Evolutionary conservation across 2,329 filamentous ascomycete species (phyloP), one percentile per base, ranked within the genome.

Genomic region (Pseudocercospora fijiensis): DNA sequence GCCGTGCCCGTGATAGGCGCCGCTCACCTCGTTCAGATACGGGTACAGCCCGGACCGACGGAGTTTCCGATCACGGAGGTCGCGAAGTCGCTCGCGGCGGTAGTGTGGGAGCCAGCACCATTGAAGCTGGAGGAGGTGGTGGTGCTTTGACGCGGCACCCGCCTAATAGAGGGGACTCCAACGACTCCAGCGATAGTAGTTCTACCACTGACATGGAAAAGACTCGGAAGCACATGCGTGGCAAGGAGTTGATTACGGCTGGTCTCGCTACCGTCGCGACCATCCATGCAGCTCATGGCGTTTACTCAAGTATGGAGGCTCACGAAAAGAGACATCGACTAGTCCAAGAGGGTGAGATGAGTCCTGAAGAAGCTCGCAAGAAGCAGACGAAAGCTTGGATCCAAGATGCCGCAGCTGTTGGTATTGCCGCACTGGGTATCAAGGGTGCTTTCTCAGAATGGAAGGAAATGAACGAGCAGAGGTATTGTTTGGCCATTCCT

Each of bases 211-310:
- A 87, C 73, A 86, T 90, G 78, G 86, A 88, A 73, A 81, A 83
- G 69, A 78, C 81, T 72, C 80, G 82, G 60, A 89, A 87, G 77
- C 88, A 88, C 73, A 82, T 88, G 79, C 82, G 82, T 79, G 84
- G 85, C 76, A 88, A 88, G 77, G 85, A 88, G 80, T 76, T 88
- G 72, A 74, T 89, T 67, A 88, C 86, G 68, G 84, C 86, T 60
- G 86, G 87, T 67, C 78, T 90, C 63, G 87, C 88, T 60, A 87
- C 86, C 62, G 83, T 90, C 64, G 88, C 88, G 41, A 89, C 87
- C 27, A 88, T 90, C 66, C 87, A 90, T 76, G 87, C 87, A 24
- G 87, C 85, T 13, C 86, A 90, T 74, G 84, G 82, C 65, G 80
- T 90, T 60, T 87, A 88, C 76, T 81, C 83, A 67, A 85, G 83